Percentiles rank a stretch among this genome's conserved stretches.
Evolutionary conservation across 2,329 filamentous ascomycete genomes (phyloP).

Genomic region (Setomelanomma holmii): DNA sequence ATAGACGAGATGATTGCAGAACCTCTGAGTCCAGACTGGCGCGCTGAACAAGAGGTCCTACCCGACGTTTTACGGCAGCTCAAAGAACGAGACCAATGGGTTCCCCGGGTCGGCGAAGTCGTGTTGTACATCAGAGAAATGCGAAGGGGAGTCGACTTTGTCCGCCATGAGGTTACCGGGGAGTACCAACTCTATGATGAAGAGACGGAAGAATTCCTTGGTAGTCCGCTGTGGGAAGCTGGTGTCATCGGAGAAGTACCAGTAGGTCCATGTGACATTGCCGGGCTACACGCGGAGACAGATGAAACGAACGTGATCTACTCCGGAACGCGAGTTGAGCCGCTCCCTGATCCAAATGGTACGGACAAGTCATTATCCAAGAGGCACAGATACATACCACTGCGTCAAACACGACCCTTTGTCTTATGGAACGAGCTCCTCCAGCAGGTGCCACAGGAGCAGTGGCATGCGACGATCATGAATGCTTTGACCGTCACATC

Average conservation of each 20-base stretch:
- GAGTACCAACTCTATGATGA: slow-evolving; percentile 35
- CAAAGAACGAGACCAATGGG: slow-evolving; percentile 56
- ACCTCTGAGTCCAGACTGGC: slow-evolving; percentile 63
- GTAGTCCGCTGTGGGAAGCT: slow-evolving; percentile 61
- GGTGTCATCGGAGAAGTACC: slow-evolving; percentile 63
- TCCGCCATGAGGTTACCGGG: slow-evolving; percentile 29
- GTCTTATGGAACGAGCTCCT: slow-evolving; percentile 61
- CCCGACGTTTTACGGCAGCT: slow-evolving; percentile 52
- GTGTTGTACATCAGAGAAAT: slow-evolving; percentile 60
- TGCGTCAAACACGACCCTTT: slow-evolving; percentile 64
- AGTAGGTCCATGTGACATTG: slow-evolving; percentile 48
- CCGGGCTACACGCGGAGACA: slow-evolving; percentile 55
- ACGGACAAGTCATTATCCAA: slow-evolving; percentile 59
- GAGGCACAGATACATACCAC: slow-evolving; percentile 62
- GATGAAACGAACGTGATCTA: slow-evolving; percentile 56
- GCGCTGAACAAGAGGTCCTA: slow-evolving; percentile 56
- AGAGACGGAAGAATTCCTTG: slow-evolving; percentile 36
- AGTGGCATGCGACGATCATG: slow-evolving; percentile 62
- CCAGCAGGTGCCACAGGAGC: slow-evolving; percentile 44
- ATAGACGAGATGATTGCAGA: slow-evolving; percentile 59
- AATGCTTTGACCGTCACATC: slow-evolving; percentile 62
- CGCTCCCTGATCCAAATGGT: slow-evolving; percentile 59
- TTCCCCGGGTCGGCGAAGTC: slow-evolving; percentile 64
- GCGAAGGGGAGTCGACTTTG: slow-evolving; percentile 32
- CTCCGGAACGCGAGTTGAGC: slow-evolving; percentile 65